Percentiles rank a stretch among this genome's conserved stretches.
phyloP scores from a whole-genome alignment of 1,139 yeast species.

The Hanseniaspora sp. region DNA sequence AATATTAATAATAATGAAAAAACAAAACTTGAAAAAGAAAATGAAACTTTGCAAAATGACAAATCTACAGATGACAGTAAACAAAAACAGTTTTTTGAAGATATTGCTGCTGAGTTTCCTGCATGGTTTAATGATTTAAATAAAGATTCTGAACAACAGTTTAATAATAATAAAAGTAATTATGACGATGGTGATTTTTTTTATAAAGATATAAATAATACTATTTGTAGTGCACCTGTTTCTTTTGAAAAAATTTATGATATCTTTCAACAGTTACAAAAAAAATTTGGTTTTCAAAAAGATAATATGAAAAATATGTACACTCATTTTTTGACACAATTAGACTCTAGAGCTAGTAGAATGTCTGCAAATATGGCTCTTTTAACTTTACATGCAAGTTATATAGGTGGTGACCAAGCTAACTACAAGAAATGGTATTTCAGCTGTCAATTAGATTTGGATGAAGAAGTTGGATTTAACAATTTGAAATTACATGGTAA shows the following conservation, averaged over 20 bases:
- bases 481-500: slow-evolving; percentile 32
- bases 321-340: slow-evolving; percentile 48
- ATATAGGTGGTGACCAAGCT: slow-evolving; percentile 58
- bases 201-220: slow-evolving; percentile 3
- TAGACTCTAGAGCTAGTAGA: slow-evolving; percentile 64
- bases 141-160: background rate
- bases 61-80: too few species aligned
- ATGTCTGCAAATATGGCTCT: slow-evolving; percentile 46
- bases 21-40: background rate
- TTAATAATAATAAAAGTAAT: slow-evolving; percentile 1
- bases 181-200: slow-evolving; percentile 3
- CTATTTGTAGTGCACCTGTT: slow-evolving; percentile 31
- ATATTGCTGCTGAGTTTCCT: slow-evolving; percentile 8
- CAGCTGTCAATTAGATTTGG: slow-evolving; percentile 58
- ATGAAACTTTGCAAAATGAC: background rate
- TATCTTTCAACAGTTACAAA: slow-evolving; percentile 41
- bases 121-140: slow-evolving; percentile 15
- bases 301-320: slow-evolving; percentile 56
- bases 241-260: slow-evolving; percentile 43
- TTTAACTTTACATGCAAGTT: slow-evolving; percentile 54
- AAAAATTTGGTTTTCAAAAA: slow-evolving; percentile 58
- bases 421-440: slow-evolving; percentile 66
- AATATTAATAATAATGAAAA: background rate
- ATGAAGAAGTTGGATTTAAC: slow-evolving; percentile 46
- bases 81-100: background rate